Base-by-base conservation (phyloP, 2,329 filamentous ascomycete genomes). In the Nannizzia gypsea region DNA sequence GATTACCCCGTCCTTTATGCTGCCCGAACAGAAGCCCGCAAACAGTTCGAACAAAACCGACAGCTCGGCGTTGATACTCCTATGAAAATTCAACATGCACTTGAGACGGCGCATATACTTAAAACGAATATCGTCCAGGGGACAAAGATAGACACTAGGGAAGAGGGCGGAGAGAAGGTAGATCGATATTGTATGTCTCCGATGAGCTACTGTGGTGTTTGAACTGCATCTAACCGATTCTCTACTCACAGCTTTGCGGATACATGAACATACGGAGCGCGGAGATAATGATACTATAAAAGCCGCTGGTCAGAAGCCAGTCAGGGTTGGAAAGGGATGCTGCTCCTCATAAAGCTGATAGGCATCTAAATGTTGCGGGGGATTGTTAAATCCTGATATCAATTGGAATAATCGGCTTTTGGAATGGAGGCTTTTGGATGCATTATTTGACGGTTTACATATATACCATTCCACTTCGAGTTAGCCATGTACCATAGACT, bases 241-340 rank as follows among this genome's bases (percentile, higher is more conserved):
- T 34, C 31, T 42, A 56, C 15, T 8, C 66, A 65, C 66, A 96
- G 90, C 87, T 70, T 76, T 97, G 60, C 82, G 86, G 57, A 96
- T 99, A 74, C 93, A 97, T 72, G 82, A 95, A 63, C 78, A 95
- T 65, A 99, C 87, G 31, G 92, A 99, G 73, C 81, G 89, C 65
- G 90, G 93, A 59, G 88, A 97, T 74, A 99, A 99, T 70, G 90
- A 96, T 67, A 89, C 86, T 36, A 83, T 96, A 68, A 95, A 91
- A 74, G 80, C 80, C 1, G 78, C 75, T 1, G 67, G 68, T 36
- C 24, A 54, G 50, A 66, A 73, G 65, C 64, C 67, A 17, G 70
- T 75, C 40, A 75, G 74, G 66, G 68, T 74, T 59, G 72, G 73
- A 50, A 75, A 76, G 66, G 67, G 73, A 50, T 76, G 75, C 62